Conservation (phyloP, 2,329 filamentous ascomycete species). For the Scopulariopsis brevicaulis region DNA sequence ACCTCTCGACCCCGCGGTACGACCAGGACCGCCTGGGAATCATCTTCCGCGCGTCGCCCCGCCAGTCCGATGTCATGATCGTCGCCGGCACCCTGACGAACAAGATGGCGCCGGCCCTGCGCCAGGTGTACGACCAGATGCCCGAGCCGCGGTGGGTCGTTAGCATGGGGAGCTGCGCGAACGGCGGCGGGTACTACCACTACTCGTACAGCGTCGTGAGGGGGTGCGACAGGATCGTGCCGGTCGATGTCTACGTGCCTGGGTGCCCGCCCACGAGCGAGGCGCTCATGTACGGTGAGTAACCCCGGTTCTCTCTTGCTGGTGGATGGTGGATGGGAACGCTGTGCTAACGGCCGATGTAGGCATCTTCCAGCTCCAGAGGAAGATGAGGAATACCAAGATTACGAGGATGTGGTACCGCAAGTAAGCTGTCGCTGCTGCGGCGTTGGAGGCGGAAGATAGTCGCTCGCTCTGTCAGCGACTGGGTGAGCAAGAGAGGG, state of each 20-base stretch:
- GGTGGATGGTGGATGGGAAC: background rate
- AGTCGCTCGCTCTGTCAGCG: background rate
- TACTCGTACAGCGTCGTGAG: conserved; percentile 72
- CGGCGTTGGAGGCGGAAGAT: background rate
- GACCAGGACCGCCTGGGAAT: conserved; percentile 83
- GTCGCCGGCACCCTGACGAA: conserved; percentile 88
- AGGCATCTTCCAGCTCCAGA: conserved; percentile 62
- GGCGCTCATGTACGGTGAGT: conserved; percentile 47
- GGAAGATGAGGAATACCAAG: conserved; percentile 57
- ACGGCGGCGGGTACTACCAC: conserved; percentile 79
- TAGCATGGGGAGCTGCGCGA: conserved; percentile 77
- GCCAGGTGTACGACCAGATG: conserved; percentile 94
- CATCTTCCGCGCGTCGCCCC: conserved; percentile 80
- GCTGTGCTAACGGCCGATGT: background rate
- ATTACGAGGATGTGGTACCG: conserved; percentile 48
- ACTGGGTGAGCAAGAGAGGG: background rate
- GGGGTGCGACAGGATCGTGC: conserved; percentile 66
- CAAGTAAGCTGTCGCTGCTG: conserved; percentile 24
- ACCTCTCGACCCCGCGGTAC: conserved; percentile 77
- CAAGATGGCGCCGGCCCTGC: conserved; percentile 87
- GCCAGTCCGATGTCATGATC: conserved; percentile 88
- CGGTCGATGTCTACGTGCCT: conserved; percentile 71
- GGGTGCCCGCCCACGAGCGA: conserved; percentile 56
- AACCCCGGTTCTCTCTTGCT: background rate
- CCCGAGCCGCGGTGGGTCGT: conserved; percentile 79